A percentile compares a stretch with the other conserved stretches of the same genome.
Evolutionary conservation across 163 green algal species (phyloP).

Genomic region (Scenedesmus sp.): DNA sequence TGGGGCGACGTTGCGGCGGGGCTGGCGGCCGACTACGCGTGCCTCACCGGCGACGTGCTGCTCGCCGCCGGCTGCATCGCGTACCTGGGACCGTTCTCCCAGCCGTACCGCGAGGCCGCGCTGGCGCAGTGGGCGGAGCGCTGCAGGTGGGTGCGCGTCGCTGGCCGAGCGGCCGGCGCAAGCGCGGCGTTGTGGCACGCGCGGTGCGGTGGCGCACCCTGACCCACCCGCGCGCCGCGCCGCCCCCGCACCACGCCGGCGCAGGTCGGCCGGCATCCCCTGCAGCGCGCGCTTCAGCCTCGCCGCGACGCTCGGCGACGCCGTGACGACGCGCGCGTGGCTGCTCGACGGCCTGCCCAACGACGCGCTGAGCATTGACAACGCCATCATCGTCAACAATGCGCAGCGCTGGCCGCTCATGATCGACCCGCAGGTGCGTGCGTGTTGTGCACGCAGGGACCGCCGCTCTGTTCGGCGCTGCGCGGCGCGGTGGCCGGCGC

Average conservation of each 20-base stretch:
- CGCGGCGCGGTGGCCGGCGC: no score
- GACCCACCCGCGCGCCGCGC: no score
- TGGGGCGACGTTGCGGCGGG: slow-evolving; percentile 60
- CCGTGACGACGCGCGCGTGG: slow-evolving; percentile 80
- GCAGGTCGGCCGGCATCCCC: slow-evolving; percentile 58
- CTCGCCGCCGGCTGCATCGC: slow-evolving; percentile 69
- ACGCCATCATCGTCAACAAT: slow-evolving; percentile 70
- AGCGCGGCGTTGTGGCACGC: no score
- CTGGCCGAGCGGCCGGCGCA: no score
- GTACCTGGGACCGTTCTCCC: slow-evolving; percentile 79
- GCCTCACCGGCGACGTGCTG: slow-evolving; percentile 78
- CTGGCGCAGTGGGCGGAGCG: slow-evolving; percentile 19
- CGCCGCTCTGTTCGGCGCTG: no score
- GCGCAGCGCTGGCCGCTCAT: slow-evolving; percentile 72
- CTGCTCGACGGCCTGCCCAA: slow-evolving; percentile 81
- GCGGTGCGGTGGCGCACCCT: no score
- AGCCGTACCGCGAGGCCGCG: slow-evolving; percentile 51
- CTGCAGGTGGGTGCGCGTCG: slow-evolving; percentile 41
- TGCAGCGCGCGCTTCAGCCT: slow-evolving; percentile 75
- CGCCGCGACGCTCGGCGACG: slow-evolving; percentile 68
- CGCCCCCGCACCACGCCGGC: no score
- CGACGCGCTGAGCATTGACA: slow-evolving; percentile 77
- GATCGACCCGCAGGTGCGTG: slow-evolving; percentile 75
- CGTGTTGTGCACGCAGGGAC: no score
- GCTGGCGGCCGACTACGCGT: slow-evolving; percentile 61